Percentiles rank a stretch among this genome's conserved stretches.
phyloP scores from a whole-genome alignment of 495 filamentous ascomycete species.

The Hypoxylon cercidicola region DNA sequence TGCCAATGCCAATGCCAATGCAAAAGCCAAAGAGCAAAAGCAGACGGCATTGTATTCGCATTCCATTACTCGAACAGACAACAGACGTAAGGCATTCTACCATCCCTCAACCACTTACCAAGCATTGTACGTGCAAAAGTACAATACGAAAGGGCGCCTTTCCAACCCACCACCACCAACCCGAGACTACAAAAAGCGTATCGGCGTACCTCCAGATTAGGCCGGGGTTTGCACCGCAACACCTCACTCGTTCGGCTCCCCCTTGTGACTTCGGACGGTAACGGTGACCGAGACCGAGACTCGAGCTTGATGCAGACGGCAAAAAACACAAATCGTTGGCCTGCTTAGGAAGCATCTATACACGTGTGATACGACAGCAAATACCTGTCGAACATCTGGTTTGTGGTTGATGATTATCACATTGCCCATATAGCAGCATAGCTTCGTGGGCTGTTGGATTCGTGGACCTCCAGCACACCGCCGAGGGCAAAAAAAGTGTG shows the following conservation, averaged over 20 bases:
- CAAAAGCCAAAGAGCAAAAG: not conserved
- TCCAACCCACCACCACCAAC: not conserved
- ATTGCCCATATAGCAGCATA: not conserved
- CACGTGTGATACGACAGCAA: slow-evolving; percentile 9
- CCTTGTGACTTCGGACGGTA: not conserved
- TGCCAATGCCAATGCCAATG: not conserved
- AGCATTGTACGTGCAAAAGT: not conserved
- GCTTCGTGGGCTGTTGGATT: not conserved
- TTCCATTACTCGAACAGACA: too few relatives aligned
- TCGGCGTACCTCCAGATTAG: slow-evolving; percentile 2
- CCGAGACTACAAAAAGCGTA: not conserved
- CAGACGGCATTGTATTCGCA: too few relatives aligned
- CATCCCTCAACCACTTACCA: not conserved
- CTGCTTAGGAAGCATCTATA: not conserved
- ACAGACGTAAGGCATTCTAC: too few relatives aligned
- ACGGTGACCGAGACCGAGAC: slow-evolving; percentile 4
- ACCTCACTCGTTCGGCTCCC: slow-evolving; percentile 9
- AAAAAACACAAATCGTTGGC: not conserved
- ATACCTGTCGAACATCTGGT: slow-evolving; percentile 18
- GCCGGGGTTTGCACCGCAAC: slow-evolving; percentile 19
- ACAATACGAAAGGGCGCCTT: too few relatives aligned
- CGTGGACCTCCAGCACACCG: slow-evolving; percentile 26
- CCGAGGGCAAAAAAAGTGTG: slow-evolving; percentile 7
- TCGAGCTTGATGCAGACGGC: slow-evolving; percentile 9
- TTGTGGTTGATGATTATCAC: slow-evolving; percentile 20